phyloP scores from a whole-genome alignment of 2,329 filamentous ascomycete species.

The Colletotrichum chlorophyti region DNA sequence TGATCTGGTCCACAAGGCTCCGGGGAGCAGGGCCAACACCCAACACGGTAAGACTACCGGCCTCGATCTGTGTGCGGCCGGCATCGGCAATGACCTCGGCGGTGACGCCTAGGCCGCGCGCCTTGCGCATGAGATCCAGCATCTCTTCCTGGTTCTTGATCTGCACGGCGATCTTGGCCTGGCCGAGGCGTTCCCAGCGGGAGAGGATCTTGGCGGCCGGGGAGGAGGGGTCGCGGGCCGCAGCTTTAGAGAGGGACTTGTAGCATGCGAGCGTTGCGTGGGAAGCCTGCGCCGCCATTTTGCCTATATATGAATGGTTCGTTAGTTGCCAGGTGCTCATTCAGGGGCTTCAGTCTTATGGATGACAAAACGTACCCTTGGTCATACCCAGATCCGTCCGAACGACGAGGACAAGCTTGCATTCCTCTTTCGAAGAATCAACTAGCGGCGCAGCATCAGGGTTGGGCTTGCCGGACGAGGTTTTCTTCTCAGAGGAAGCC shows the following conservation, averaged over 20 bases:
- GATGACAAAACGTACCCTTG: conserved; percentile 72
- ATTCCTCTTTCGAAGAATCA: conserved; percentile 71
- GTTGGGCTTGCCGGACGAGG: conserved; percentile 41
- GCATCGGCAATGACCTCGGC: conserved; percentile 93
- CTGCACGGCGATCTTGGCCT: conserved; percentile 94
- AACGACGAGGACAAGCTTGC: conserved; percentile 92
- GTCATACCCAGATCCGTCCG: conserved; percentile 96
- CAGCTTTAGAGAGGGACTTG: conserved; percentile 73
- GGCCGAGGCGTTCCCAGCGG: conserved; percentile 85
- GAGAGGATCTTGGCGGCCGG: conserved; percentile 70
- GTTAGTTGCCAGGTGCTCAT: conserved; percentile 1
- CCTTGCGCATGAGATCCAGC: conserved; percentile 75
- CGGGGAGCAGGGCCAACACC: conserved; percentile 84
- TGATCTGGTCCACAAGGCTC: conserved; percentile 86
- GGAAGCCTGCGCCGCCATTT: conserved; percentile 94
- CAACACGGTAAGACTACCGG: conserved; percentile 89
- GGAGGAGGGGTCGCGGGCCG: conserved; percentile 57
- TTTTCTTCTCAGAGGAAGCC: conserved; percentile 49
- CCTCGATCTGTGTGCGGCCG: conserved; percentile 95
- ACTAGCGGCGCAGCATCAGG: conserved; percentile 33
- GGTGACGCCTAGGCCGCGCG: conserved; percentile 82
- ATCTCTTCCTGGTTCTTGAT: conserved; percentile 86
- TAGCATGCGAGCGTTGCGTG: conserved; percentile 99
- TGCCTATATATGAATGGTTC: conserved; percentile 65
- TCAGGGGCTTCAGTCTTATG: neutral